Conservation (phyloP, 2,329 filamentous ascomycete species). For the Aspergillus neoniger region DNA sequence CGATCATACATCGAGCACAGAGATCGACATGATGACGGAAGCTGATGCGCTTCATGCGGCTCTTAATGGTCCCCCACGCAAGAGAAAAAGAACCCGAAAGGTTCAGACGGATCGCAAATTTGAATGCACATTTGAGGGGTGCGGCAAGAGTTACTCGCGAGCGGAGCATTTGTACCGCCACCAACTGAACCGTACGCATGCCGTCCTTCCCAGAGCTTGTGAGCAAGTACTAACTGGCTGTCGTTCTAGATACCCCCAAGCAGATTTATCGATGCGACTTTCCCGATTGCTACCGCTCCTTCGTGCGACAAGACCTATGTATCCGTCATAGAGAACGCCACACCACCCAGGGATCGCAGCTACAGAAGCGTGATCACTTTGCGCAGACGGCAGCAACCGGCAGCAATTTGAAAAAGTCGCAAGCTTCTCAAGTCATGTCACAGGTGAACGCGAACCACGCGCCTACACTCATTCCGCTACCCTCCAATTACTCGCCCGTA, state of each 20-base stretch:
- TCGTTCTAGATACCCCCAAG: conserved; percentile 74
- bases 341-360: conserved; percentile 61
- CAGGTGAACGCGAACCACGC: conserved; percentile 12
- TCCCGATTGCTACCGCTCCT: conserved; percentile 83
- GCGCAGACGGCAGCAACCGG: conserved; percentile 34
- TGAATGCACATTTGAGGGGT: conserved; percentile 80
- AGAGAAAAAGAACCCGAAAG: conserved; percentile 44
- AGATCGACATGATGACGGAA: conserved; percentile 18
- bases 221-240: conserved; percentile 15
- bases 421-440: conserved; percentile 11
- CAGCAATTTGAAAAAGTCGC: conserved; percentile 13
- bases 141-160: conserved; percentile 93
- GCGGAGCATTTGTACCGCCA: conserved; percentile 96
- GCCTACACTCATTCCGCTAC: conserved; percentile 13
- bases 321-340: conserved; percentile 81
- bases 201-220: background rate
- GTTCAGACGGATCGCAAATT: conserved; percentile 58
- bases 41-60: conserved; percentile 17
- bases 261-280: conserved; percentile 94
- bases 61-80: conserved; percentile 16
- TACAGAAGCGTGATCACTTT: conserved; percentile 53
- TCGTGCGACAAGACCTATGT: conserved; percentile 90
- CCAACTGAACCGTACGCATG: conserved; percentile 79
- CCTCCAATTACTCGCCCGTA: conserved; percentile 11
- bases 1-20: conserved; percentile 7